A percentile compares a stretch with the other conserved stretches of the same genome.
phyloP scores from a whole-genome alignment of 176 grass and related monocot species.

The Aegilops umbellulata region DNA sequence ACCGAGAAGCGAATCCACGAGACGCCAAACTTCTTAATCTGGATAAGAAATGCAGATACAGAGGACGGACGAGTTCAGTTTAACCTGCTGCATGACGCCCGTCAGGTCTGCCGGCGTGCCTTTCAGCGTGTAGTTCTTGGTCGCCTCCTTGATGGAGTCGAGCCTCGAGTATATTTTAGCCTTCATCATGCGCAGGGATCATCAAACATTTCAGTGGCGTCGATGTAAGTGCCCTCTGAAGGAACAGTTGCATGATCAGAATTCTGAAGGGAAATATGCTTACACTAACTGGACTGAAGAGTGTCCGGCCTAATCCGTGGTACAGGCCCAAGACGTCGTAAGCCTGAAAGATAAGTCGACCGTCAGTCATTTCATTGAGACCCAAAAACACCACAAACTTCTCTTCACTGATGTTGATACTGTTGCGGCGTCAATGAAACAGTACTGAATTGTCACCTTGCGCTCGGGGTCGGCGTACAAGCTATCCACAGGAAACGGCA shows the following conservation, averaged over 20 bases:
- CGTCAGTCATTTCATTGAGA: neutral
- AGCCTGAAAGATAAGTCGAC: slow-evolving; percentile 39
- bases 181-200: slow-evolving; percentile 20
- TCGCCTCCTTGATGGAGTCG: slow-evolving; percentile 52
- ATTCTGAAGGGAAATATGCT: neutral
- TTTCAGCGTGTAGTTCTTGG: slow-evolving; percentile 61
- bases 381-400: neutral
- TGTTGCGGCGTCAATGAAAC: neutral
- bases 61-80: neutral
- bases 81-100: slow-evolving; percentile 64
- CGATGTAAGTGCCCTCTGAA: neutral
- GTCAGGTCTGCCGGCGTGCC: slow-evolving; percentile 41
- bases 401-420: neutral
- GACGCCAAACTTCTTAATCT: neutral
- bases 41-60: neutral
- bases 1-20: neutral
- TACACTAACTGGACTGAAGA: slow-evolving; percentile 77
- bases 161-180: slow-evolving; percentile 61
- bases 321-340: slow-evolving; percentile 72
- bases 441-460: slow-evolving; percentile 42
- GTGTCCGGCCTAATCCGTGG: slow-evolving; percentile 66
- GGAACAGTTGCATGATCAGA: neutral
- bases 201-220: neutral
- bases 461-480: slow-evolving; percentile 88
- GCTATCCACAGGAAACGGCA: slow-evolving; percentile 80